Evolutionary conservation across 805 yeast species (phyloP), one percentile per base, ranked within the genome.

Genomic region (Diddensiella caesifluorescens): DNA sequence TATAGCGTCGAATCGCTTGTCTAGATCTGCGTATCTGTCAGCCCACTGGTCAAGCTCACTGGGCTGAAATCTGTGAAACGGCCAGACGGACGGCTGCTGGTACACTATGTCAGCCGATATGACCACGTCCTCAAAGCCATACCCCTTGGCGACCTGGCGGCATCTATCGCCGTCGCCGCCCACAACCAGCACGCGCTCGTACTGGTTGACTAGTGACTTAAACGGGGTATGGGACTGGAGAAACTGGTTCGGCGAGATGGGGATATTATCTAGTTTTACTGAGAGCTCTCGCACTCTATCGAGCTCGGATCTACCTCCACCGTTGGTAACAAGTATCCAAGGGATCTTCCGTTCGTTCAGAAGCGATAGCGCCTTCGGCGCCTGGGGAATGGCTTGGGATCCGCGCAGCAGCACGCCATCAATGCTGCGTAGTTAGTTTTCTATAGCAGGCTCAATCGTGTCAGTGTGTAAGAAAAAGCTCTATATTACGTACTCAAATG

Each of bases 361-460:
- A 13, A 75, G 57, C 35, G 67, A 58, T 22, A 84, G 63, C 0
- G 95, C 83, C 13, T 69, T 70, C 9, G 64, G 65, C 1, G 95
- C 95, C 33, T 68, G 69, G 1, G 78, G 76, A 35, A 88, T 75
- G 1, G 89, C 75, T 37, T 69, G 69, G 16, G 74, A 64, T 15
- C 96, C 95, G 47, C 89, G 75, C 16, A 89, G 56, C 18, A 89
- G 65, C 6, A 89, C 97, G 5, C 97, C 97, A 62, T 89, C 97
- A 44, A 89, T 88, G 50, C 23, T 5, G 22, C 5, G 6, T 22
- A 27, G 22, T 5, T 4, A 25, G 27, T 25, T 25, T 9, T 12
- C 7, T 16, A 32, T 21, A 34, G 16, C 32, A 28, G 19, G 16
- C 7, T 12, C 13, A 9, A n/a, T 30, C 18, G n/a, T n/a, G n/a